Percentiles rank a stretch among this genome's conserved stretches.
These are phyloP conservation scores for Saccharomyces cerevisiae DNA, from an alignment of 805 yeast genomes.

Conservation along the genomic window DNA sequence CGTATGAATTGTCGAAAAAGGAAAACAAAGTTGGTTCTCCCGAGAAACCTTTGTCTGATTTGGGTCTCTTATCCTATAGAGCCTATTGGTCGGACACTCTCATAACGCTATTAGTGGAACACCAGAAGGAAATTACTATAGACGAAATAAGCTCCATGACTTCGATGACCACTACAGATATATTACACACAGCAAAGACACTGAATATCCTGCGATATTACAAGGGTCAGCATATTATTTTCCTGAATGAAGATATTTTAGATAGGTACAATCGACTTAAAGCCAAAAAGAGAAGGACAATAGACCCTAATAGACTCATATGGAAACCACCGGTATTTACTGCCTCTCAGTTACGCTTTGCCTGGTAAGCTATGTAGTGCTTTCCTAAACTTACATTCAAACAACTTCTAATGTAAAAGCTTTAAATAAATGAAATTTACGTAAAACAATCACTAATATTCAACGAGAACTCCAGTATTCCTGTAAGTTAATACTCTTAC, in stretches of 20 bases:
- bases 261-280: conserved; percentile 63
- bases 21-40: conserved; percentile 94
- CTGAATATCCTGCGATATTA: conserved; percentile 83
- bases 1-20: conserved; percentile 79
- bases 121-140: conserved; percentile 60
- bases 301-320: conserved; percentile 60
- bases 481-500: neutral
- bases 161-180: conserved; percentile 94
- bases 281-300: conserved; percentile 64
- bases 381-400: neutral
- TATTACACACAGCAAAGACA: conserved; percentile 86
- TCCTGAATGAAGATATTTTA: conserved; percentile 74
- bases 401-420: neutral
- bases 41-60: conserved; percentile 91
- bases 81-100: conserved; percentile 95
- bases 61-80: conserved; percentile 87
- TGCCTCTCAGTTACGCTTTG: conserved; percentile 90
- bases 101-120: conserved; percentile 62
- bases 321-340: conserved; percentile 96
- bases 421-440: neutral
- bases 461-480: neutral
- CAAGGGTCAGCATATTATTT: conserved; percentile 90
- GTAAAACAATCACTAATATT: neutral
- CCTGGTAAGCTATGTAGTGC: conserved; percentile 54
- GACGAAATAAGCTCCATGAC: conserved; percentile 84